Evolutionary conservation across 1,139 yeast species (phyloP).

Genomic region (Scheffersomyces cryptocercus): DNA sequence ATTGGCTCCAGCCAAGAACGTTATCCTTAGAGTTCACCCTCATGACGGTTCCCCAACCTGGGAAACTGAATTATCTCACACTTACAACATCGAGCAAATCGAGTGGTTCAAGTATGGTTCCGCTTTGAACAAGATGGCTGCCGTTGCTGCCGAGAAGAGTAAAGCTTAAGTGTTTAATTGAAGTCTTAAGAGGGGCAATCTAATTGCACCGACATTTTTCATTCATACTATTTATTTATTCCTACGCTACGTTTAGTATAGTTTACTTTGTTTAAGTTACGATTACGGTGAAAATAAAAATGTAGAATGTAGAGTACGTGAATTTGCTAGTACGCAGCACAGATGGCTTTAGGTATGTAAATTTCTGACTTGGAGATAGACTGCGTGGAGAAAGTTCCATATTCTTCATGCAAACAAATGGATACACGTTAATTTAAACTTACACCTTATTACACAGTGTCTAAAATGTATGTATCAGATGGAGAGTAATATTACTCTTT

Average conservation of each 20-base stretch:
- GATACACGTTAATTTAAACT: too few relatives aligned
- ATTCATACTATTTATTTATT: constrained; percentile 1
- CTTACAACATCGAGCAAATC: constrained; percentile 93
- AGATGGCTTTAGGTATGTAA: too few relatives aligned
- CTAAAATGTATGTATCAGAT: too few relatives aligned
- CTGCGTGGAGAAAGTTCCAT: too few relatives aligned
- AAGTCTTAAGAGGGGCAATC: not conserved
- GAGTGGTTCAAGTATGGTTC: constrained; percentile 99
- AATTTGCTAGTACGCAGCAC: too few relatives aligned
- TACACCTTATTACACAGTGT: too few relatives aligned
- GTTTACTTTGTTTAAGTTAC: not conserved
- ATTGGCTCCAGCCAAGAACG: constrained; percentile 91
- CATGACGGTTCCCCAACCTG: constrained; percentile 74
- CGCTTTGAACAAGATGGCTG: constrained; percentile 97
- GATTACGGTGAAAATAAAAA: not conserved
- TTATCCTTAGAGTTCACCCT: constrained; percentile 88
- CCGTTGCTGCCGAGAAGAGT: constrained; percentile 21
- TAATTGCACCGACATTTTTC: not conserved
- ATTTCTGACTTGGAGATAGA: too few relatives aligned
- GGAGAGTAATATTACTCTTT: too few relatives aligned
- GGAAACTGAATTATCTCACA: constrained; percentile 90
- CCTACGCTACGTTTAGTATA: not conserved
- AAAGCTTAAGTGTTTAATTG: not conserved
- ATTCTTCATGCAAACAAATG: too few relatives aligned
- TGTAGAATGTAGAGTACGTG: too few relatives aligned